Evolutionary conservation across 495 filamentous ascomycete species (phyloP), one percentile per base, ranked within the genome.

Genomic region (Lasiosphaeriaceae sp.): DNA sequence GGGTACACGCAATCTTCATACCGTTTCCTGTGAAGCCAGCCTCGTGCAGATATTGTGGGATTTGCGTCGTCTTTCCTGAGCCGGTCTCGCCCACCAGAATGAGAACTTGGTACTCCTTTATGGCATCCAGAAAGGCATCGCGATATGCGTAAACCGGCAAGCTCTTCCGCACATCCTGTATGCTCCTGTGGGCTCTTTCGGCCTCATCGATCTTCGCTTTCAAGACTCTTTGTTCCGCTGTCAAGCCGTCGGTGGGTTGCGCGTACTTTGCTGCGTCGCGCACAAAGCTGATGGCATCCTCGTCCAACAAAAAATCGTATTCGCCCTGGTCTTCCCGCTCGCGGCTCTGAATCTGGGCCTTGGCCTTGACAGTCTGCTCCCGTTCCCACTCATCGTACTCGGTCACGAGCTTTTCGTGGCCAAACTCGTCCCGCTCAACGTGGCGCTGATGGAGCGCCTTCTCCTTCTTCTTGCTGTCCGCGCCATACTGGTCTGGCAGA

Each of bases 321-420:
- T 96, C 85, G 7, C 88, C 90, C 61, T 90, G 86, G 49, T 93
- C 86, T n/a, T 86, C 83, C 20, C 89, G 80, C 66, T 93, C 89
- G 0, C 72, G 68, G 53, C 84, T 80, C 52, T 84, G 78, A 57
- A 96, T 90, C 68, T 97, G 93, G 5, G 91, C 86, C 63, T 92
- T 91, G 2, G 90, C 94, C 70, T 95, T 95, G 60, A 87, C 82
- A 6, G 87, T 86, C 69, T 97, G 94, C 69, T 97, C 92, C 46
- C 85, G 71, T 71, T 98, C 94, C 92, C 92, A 97, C 68, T 96
- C 90, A 55, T 97, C 90, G 60, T 96, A 90, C 69, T 98, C 94
- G 0, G 94, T 96, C 49, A 97, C 79, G 63, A 89, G 96, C 60
- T 86, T 84, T 70, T 97, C 94, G 63, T 93, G 85, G 23, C 92